Conservation (phyloP, 2,329 filamentous ascomycete species). For the Ophiocordyceps australis region DNA sequence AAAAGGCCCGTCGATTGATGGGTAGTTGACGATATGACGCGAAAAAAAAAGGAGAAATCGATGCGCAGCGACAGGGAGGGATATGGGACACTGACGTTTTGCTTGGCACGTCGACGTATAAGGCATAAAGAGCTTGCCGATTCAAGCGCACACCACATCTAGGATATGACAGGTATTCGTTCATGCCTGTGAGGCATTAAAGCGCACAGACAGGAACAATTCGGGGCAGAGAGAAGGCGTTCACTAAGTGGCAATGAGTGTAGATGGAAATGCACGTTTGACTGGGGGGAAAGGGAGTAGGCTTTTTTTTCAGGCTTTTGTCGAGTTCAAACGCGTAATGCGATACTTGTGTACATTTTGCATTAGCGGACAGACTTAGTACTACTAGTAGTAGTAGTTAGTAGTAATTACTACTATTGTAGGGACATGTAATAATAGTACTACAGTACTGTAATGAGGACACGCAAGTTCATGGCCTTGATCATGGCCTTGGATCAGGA, state of each 20-base stretch:
- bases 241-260: conserved; percentile 1
- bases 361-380: conserved; percentile 6
- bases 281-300: conserved; percentile 3
- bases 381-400: background rate
- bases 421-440: too few relatives aligned
- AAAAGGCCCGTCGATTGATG: background rate
- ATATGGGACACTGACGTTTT: conserved; percentile 4
- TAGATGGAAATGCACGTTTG: conserved; percentile 5
- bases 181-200: too few relatives aligned
- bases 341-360: conserved; percentile 4
- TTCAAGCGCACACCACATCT: conserved; percentile 2
- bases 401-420: background rate
- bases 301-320: conserved; percentile 3
- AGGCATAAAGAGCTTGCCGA: conserved; percentile 2
- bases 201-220: background rate
- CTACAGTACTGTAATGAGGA: too few relatives aligned
- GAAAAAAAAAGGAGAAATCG: conserved; percentile 1
- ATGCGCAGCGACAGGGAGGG: conserved; percentile 3
- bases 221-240: conserved; percentile 1
- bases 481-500: too few relatives aligned
- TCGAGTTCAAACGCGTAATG: conserved; percentile 2
- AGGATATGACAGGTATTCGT: conserved; percentile 3
- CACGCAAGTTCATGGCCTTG: too few relatives aligned
- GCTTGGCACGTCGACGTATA: conserved; percentile 1
- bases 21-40: background rate